These are phyloP conservation scores for Zygoascus tannicola DNA, from an alignment of 805 yeast genomes.

Conservation along the genomic window DNA sequence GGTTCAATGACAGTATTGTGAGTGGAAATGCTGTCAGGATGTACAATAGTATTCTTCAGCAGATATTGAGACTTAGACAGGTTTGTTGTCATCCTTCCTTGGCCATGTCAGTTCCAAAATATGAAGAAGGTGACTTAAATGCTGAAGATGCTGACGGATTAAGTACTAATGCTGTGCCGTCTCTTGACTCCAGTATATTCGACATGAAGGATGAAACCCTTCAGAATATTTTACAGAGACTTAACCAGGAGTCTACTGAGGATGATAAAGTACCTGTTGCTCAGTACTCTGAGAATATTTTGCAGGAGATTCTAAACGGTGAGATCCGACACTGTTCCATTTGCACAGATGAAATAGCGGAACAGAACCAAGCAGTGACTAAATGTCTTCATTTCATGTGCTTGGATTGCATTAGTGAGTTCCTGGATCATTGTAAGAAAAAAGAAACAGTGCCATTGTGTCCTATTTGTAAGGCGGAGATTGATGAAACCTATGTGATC, in stretches of 20 bases:
- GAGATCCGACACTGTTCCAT: conserved; percentile 68
- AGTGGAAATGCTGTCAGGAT: conserved; percentile 61
- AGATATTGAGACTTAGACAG: conserved; percentile 75
- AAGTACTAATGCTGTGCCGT: background rate
- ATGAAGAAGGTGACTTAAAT: conserved; percentile 11
- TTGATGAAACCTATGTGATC: conserved; percentile 42
- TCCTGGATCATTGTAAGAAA: conserved; percentile 55
- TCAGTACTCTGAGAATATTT: conserved; percentile 20
- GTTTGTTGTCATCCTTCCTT: conserved; percentile 77
- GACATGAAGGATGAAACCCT: conserved; percentile 22
- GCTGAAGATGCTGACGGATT: conserved; percentile 8
- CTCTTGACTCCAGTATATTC: background rate
- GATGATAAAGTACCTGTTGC: conserved; percentile 11
- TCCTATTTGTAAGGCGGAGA: conserved; percentile 61
- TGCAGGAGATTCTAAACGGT: conserved; percentile 25
- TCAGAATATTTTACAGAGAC: conserved; percentile 14
- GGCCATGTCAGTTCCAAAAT: conserved; percentile 31
- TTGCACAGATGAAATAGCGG: conserved; percentile 58
- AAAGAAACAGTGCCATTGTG: conserved; percentile 45
- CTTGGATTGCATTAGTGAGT: conserved; percentile 59
- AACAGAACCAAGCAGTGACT: conserved; percentile 48
- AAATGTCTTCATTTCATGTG: conserved; percentile 81
- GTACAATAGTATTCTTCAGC: conserved; percentile 73
- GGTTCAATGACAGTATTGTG: conserved; percentile 23
- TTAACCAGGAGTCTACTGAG: conserved; percentile 6